phyloP scores from a whole-genome alignment of 2,329 filamentous ascomycete species.

The Diaporthe velutina region DNA sequence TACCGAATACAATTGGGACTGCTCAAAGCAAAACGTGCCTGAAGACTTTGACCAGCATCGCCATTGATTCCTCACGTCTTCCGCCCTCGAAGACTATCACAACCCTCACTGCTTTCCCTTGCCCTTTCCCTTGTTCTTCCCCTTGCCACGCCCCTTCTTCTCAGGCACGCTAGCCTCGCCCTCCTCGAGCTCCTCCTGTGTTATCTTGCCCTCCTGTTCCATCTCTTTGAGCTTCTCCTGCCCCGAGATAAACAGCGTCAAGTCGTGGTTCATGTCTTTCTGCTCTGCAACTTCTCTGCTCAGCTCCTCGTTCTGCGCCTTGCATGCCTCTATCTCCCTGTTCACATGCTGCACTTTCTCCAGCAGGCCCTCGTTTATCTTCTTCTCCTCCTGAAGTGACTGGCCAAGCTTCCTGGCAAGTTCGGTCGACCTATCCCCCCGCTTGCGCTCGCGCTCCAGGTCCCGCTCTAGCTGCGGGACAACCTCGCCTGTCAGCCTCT shows the following conservation, averaged over 20 bases:
- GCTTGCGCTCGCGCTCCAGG: constrained; percentile 74
- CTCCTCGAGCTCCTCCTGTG: constrained; percentile 80
- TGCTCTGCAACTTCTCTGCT: constrained; percentile 78
- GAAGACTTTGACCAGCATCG: not conserved
- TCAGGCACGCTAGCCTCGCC: constrained; percentile 78
- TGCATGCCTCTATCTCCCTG: constrained; percentile 69
- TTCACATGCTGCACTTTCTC: constrained; percentile 83
- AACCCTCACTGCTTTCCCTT: constrained; percentile 59
- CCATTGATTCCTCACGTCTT: not conserved
- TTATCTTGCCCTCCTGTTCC: constrained; percentile 68
- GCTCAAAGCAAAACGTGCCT: not conserved
- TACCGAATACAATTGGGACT: not conserved
- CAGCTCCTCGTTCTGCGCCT: constrained; percentile 68
- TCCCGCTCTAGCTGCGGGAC: constrained; percentile 81
- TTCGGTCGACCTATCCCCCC: constrained; percentile 78
- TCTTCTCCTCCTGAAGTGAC: constrained; percentile 88
- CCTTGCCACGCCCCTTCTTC: constrained; percentile 53
- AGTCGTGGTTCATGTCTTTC: constrained; percentile 86
- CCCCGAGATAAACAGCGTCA: constrained; percentile 88
- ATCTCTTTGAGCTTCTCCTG: constrained; percentile 83
- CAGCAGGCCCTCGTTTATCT: constrained; percentile 84
- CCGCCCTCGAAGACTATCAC: not conserved
- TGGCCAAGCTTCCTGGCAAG: constrained; percentile 82
- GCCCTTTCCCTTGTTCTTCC: constrained; percentile 62
- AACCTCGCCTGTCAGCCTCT: constrained; percentile 64